Evolutionary conservation across 441 rosid species (phyloP).

Genomic region (Gossypium schwendimanii): DNA sequence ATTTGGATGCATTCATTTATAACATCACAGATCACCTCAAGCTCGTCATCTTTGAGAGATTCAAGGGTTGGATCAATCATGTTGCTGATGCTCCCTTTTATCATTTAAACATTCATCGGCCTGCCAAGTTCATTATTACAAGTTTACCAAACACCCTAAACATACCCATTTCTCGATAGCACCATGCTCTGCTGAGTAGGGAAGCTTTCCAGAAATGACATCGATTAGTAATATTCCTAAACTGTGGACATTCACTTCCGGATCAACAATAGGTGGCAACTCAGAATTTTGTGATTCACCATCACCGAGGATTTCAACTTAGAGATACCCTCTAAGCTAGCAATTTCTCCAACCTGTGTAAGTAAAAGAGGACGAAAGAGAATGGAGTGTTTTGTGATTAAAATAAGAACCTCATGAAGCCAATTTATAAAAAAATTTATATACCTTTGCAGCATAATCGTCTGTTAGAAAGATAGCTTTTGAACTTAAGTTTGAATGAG

Average conservation of each 20-base stretch:
- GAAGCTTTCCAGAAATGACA: slow-evolving; percentile 71
- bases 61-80: slow-evolving; percentile 60
- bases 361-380: neutral
- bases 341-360: slow-evolving; percentile 54
- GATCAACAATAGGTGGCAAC: slow-evolving; percentile 46
- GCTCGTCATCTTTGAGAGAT: slow-evolving; percentile 51
- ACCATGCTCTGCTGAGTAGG: slow-evolving; percentile 59
- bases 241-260: slow-evolving; percentile 58
- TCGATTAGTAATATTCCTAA: slow-evolving; percentile 68
- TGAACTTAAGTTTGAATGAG: slow-evolving; percentile 43
- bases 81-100: slow-evolving; percentile 24
- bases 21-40: slow-evolving; percentile 51
- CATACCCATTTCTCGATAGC: slow-evolving; percentile 73
- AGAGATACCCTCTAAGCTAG: slow-evolving; percentile 23
- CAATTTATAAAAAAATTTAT: neutral
- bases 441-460: slow-evolving; percentile 79
- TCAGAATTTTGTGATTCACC: slow-evolving; percentile 38
- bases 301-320: slow-evolving; percentile 32
- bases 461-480: slow-evolving; percentile 47
- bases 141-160: neutral
- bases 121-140: slow-evolving; percentile 26
- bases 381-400: neutral
- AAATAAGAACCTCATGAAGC: neutral
- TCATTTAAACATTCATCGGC: slow-evolving; percentile 48
- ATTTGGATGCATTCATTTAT: slow-evolving; percentile 47